Percentiles rank a stretch among this genome's conserved stretches.
Conservation (phyloP, 1,139 yeast species). For the Kluyveromyces sp. region DNA sequence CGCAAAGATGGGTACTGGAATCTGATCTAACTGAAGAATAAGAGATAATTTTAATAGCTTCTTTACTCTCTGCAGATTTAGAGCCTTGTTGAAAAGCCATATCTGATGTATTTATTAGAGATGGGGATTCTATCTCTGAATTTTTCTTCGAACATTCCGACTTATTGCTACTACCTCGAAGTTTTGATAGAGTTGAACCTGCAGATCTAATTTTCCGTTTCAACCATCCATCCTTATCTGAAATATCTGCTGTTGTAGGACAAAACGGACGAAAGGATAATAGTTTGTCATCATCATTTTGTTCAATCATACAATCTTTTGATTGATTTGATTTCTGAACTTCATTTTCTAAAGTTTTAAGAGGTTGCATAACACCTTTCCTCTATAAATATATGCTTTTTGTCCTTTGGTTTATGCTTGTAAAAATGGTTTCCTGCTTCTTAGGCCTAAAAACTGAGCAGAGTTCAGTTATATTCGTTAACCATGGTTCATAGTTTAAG, state of each 20-base stretch:
- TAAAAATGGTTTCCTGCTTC: too few relatives aligned
- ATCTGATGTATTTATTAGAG: neutral
- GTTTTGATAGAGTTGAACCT: neutral
- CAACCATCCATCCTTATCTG: neutral
- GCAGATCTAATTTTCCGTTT: neutral
- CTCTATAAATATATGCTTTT: too few relatives aligned
- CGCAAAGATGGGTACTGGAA: neutral
- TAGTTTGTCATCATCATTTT: neutral
- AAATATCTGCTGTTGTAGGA: neutral
- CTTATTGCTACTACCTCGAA: neutral
- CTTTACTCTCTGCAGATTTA: neutral
- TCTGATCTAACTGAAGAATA: neutral
- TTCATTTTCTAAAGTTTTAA: too few relatives aligned
- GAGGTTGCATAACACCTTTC: too few relatives aligned
- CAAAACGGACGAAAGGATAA: slow-evolving; percentile 2
- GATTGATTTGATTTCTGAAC: neutral
- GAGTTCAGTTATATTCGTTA: too few relatives aligned
- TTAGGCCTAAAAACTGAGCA: too few relatives aligned
- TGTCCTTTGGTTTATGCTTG: too few relatives aligned
- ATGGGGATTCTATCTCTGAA: neutral
- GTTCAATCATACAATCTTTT: neutral
- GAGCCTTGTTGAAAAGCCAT: neutral
- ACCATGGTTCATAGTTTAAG: too few relatives aligned
- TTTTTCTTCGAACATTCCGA: neutral
- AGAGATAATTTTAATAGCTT: neutral